These are phyloP conservation scores for Talaromyces liani DNA, from an alignment of 495 filamentous ascomycete genomes.

Conservation along the genomic window DNA sequence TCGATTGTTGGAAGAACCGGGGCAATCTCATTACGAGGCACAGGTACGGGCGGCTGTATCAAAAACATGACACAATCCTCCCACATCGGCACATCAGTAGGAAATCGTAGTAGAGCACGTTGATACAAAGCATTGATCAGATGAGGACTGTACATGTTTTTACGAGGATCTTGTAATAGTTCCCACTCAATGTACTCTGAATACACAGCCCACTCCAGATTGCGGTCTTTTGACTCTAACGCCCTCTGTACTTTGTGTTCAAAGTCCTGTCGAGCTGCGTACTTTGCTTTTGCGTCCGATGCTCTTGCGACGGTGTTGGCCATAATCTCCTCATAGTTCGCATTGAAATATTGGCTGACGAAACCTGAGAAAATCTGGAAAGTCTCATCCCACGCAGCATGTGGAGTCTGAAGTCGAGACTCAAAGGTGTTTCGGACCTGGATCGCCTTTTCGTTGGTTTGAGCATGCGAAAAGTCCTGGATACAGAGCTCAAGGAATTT, in stretches of 20 bases:
- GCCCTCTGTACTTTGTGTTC: conserved; percentile 63
- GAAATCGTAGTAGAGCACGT: conserved; percentile 61
- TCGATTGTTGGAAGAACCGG: conserved; percentile 51
- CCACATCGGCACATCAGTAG: conserved; percentile 66
- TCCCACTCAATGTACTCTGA: conserved; percentile 83
- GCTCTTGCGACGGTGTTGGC: conserved; percentile 55
- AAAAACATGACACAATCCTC: conserved; percentile 74
- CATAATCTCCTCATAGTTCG: conserved; percentile 76
- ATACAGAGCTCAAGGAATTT: conserved; percentile 56
- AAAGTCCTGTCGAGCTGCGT: conserved; percentile 58
- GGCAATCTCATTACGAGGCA: conserved; percentile 21
- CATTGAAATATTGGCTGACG: conserved; percentile 66
- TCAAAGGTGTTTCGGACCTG: conserved; percentile 63
- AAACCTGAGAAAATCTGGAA: conserved; percentile 78
- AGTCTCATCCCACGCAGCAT: conserved; percentile 78
- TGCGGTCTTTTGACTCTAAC: conserved; percentile 46
- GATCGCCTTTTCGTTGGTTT: conserved; percentile 51
- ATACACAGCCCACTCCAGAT: conserved; percentile 51
- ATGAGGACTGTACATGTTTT: conserved; percentile 47
- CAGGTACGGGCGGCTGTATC: conserved; percentile 34
- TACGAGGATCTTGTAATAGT: conserved; percentile 47
- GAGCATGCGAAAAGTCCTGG: conserved; percentile 53
- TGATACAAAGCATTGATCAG: conserved; percentile 71
- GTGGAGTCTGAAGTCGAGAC: conserved; percentile 68
- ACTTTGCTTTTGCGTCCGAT: conserved; percentile 61